Conservation (phyloP, 2,329 filamentous ascomycete genomes). For the Colletotrichum musicola region DNA sequence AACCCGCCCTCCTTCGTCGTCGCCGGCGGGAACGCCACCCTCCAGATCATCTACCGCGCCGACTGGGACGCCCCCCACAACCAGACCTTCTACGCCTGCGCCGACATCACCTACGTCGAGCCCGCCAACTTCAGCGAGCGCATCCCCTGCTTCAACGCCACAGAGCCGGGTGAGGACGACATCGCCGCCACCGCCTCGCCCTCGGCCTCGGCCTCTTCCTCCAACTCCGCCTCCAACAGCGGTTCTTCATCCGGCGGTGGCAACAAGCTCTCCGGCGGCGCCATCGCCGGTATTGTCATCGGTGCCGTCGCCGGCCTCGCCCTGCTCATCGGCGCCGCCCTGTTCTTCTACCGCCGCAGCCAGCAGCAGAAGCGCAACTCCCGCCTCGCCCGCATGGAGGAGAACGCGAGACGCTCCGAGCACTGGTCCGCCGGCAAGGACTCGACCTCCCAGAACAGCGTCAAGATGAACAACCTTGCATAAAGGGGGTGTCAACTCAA, state of each 20-base stretch:
- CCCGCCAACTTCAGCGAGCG: conserved; percentile 43
- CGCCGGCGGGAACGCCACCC: conserved; percentile 54
- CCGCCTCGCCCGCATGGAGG: conserved; percentile 33
- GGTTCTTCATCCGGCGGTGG: not conserved
- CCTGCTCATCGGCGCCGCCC: conserved; percentile 18
- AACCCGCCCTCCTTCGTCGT: conserved; percentile 44
- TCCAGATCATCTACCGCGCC: conserved; percentile 55
- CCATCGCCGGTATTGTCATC: conserved; percentile 38
- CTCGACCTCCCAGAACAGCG: conserved; percentile 33
- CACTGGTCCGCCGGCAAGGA: conserved; percentile 28
- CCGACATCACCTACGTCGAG: conserved; percentile 54
- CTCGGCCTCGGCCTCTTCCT: conserved; percentile 36
- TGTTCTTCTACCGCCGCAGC: conserved; percentile 35
- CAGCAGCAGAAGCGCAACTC: conserved; percentile 38
- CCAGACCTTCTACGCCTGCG: conserved; percentile 55
- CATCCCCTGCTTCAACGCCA: conserved; percentile 53
- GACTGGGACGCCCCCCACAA: conserved; percentile 50
- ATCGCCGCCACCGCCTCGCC: conserved; percentile 39
- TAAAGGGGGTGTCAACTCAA: not conserved
- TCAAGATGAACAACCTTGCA: conserved; percentile 16
- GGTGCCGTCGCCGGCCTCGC: conserved; percentile 30
- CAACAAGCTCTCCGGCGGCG: conserved; percentile 24
- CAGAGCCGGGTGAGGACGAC: conserved; percentile 43
- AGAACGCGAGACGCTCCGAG: conserved; percentile 28
- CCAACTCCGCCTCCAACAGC: conserved; percentile 13